Percentiles rank a stretch among this genome's conserved stretches.
These are phyloP conservation scores for Aspergillus quadrilineatus DNA, from an alignment of 2,329 filamentous ascomycete genomes.

Conservation along the genomic window DNA sequence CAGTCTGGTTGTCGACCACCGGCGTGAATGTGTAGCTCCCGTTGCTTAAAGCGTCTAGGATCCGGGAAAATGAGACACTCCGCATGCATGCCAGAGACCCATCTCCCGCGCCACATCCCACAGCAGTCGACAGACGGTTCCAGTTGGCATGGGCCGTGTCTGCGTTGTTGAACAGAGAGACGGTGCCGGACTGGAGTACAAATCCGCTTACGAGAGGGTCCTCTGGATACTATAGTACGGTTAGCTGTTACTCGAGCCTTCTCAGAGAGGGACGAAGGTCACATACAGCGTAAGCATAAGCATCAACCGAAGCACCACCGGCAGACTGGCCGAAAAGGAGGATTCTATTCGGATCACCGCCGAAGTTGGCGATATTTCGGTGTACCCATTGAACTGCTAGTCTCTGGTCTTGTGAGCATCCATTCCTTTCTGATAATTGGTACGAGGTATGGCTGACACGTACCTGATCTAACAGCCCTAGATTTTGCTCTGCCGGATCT, in stretches of 20 bases:
- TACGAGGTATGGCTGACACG: not conserved
- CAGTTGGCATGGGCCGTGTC: not conserved
- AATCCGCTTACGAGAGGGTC: not conserved
- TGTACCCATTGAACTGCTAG: conserved; percentile 11
- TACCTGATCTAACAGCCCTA: conserved; percentile 22
- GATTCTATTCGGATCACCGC: conserved; percentile 9
- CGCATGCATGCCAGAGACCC: not conserved
- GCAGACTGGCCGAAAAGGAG: conserved; percentile 14
- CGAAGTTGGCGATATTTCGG: conserved; percentile 13
- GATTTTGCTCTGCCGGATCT: conserved; percentile 13
- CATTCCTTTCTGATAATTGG: too few relatives aligned
- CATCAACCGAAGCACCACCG: conserved; percentile 7
- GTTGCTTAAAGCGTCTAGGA: not conserved
- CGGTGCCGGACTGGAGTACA: not conserved
- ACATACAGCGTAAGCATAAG: conserved; percentile 6
- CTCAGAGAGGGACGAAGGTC: not conserved
- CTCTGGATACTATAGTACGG: not conserved
- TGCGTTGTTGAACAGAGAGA: not conserved
- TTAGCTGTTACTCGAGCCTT: not conserved
- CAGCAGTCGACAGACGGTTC: not conserved
- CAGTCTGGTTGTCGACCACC: conserved; percentile 3
- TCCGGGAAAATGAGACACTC: not conserved
- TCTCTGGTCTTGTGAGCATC: not conserved
- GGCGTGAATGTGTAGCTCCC: conserved; percentile 7
- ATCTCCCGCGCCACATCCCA: not conserved